phyloP scores from a whole-genome alignment of 495 filamentous ascomycete genomes.

The Jackrogersella multiformis region DNA sequence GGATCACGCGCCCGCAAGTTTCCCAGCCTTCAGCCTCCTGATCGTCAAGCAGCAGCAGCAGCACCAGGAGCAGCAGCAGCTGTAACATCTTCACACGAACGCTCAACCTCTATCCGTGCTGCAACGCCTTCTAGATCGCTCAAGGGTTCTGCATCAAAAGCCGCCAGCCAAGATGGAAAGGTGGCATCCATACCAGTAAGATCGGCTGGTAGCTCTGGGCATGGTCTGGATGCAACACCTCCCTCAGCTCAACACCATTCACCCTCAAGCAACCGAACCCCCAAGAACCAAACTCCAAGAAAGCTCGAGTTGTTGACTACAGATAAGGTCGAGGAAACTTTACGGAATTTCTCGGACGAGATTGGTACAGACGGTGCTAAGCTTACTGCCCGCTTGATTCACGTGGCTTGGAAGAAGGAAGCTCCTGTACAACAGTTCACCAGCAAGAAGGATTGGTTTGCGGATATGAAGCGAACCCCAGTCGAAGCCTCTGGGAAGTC shows the following conservation, averaged over 20 bases:
- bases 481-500: conserved; percentile 25
- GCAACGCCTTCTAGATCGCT: conserved; percentile 24
- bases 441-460: conserved; percentile 52
- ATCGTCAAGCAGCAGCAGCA: conserved; percentile 20
- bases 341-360: conserved; percentile 44
- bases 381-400: conserved; percentile 48
- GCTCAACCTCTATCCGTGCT: conserved; percentile 19
- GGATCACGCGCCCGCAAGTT: conserved; percentile 25
- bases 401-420: conserved; percentile 53
- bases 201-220: conserved; percentile 12
- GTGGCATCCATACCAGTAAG: conserved; percentile 24
- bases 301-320: conserved; percentile 51
- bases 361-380: conserved; percentile 51
- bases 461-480: conserved; percentile 47
- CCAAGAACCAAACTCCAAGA: conserved; percentile 47
- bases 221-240: conserved; percentile 23
- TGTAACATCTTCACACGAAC: conserved; percentile 15
- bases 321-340: conserved; percentile 46
- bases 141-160: conserved; percentile 19
- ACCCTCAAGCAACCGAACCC: conserved; percentile 39
- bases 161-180: conserved; percentile 24
- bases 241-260: conserved; percentile 23
- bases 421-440: conserved; percentile 47
- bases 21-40: conserved; percentile 12
- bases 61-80: no score